Conservation (phyloP, 2,329 filamentous ascomycete genomes). For the Penicillium sp. region DNA sequence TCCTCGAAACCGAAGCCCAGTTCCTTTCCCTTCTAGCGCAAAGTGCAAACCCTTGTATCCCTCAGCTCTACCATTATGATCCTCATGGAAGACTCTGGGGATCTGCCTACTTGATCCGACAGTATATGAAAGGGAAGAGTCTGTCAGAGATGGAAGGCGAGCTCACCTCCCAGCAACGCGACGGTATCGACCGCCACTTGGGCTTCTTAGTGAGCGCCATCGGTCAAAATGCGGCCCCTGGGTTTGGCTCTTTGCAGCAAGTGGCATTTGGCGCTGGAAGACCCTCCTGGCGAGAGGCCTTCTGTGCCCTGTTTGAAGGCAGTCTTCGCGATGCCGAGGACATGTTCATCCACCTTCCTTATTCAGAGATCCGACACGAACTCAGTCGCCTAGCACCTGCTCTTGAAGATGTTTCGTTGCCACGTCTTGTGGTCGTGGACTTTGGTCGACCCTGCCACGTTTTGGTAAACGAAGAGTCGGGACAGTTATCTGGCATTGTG, state of each 20-base stretch:
- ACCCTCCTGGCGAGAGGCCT: slow-evolving; percentile 55
- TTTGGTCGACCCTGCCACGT: slow-evolving; percentile 52
- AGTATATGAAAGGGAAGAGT: slow-evolving; percentile 37
- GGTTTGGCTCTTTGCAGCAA: slow-evolving; percentile 53
- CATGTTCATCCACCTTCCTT: slow-evolving; percentile 58
- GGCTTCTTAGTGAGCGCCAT: slow-evolving; percentile 44
- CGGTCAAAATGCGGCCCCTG: slow-evolving; percentile 46
- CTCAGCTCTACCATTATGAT: slow-evolving; percentile 41
- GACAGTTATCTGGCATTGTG: slow-evolving; percentile 51
- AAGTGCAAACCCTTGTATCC: slow-evolving; percentile 36
- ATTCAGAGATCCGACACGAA: slow-evolving; percentile 54
- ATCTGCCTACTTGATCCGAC: slow-evolving; percentile 40
- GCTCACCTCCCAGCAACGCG: slow-evolving; percentile 33
- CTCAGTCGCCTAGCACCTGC: slow-evolving; percentile 45
- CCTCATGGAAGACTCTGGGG: slow-evolving; percentile 27
- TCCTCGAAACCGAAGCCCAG: slow-evolving; percentile 43
- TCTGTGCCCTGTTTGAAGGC: slow-evolving; percentile 53
- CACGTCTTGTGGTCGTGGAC: slow-evolving; percentile 54
- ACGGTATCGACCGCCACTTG: slow-evolving; percentile 38
- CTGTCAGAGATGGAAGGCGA: slow-evolving; percentile 33
- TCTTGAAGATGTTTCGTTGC: slow-evolving; percentile 53
- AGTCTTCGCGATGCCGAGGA: slow-evolving; percentile 59
- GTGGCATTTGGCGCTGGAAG: slow-evolving; percentile 49
- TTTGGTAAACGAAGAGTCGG: slow-evolving; percentile 51
- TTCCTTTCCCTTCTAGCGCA: slow-evolving; percentile 40